Base-by-base conservation (phyloP, 495 filamentous ascomycete genomes). In the Cladorrhinum samala region DNA sequence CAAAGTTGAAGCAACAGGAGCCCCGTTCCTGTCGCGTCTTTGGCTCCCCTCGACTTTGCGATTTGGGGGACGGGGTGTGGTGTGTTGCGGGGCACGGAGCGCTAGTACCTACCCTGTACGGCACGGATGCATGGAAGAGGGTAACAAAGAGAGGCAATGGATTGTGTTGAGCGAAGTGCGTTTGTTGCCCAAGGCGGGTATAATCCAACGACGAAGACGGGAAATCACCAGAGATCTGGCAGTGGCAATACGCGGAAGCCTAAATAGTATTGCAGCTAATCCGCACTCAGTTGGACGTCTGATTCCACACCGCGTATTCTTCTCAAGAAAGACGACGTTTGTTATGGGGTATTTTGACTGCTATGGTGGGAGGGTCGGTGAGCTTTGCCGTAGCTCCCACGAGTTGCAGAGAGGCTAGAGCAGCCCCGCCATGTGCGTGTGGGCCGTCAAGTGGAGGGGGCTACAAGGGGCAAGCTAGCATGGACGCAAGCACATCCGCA, bases 1-100 rank as follows among this genome's bases (percentile, higher is more conserved):
- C n/a, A 27, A 24, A 47, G 45, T 47, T 27, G 45, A 33, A 47
- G 45, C 45, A 47, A 25, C 21, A 47, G 45, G 45, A 47, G 45
- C 45, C 30, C 45, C 23, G 45, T 47, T 47, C 45, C 24, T 47
- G 45, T 47, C 45, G 45, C 45, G 45, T 47, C 24, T 21, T 19
- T 21, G 20, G 27, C 11, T 33, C 27, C n/a, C n/a, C 39, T 41
- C 39, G 39, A 41, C 13, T 41, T 41, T 41, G 39, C 39, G 39
- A 41, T 41, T 41, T 41, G 39, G 39, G 37, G 2, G 19, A 19
- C 14, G 17, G 45, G 14, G 27, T 20, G 21, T 20, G 45, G 45
- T 30, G 9, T 16, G 16, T 25, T 47, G 45, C 45, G 45, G 45
- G 45, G 45, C 45, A 47, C 23, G 45, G 45, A 9, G 45, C 45